Evolutionary conservation across 345 rosid genomes (phyloP), one percentile per base, ranked within the genome.

Genomic region (Lepidium sativum): DNA sequence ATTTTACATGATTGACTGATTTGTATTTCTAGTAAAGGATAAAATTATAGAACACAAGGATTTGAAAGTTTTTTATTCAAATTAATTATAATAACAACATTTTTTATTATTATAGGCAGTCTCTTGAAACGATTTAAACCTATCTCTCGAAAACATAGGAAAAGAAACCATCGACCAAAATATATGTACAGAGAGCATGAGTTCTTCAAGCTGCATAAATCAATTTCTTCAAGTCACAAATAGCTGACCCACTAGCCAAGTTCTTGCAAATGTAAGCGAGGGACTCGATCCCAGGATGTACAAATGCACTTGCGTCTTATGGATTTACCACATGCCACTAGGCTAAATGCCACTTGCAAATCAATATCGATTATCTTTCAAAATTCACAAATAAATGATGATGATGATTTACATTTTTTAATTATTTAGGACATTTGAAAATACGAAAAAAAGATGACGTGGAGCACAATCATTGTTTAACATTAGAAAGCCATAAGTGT

Each of bases 401-500:
- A n/a, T n/a, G n/a, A n/a, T n/a, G n/a, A n/a, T n/a, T n/a, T n/a
- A n/a, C n/a, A n/a, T n/a, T n/a, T n/a, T n/a, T n/a, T n/a, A n/a
- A n/a, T n/a, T n/a, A n/a, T n/a, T n/a, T n/a, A n/a, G 18, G 17
- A 51, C 38, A 69, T 60, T 60, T 51, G 32, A 32, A 60, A 69
- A 60, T 15, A 60, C 73, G 37, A 69, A 67, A 5, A 60, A 42
- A 6, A 60, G 6, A 42, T 69, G 73, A 67, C 73, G 53, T 51
- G 73, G 73, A 41, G 73, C 73, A 52, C 67, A 61, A 45, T 67
- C 67, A 51, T 69, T 60, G 54, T 69, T 69, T 39, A 6, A 4
- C 42, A 33, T 69, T 51, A 33, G 33, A 37, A 69, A 60, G 45
- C 73, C 60, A 0, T 44, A 2, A 51, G 37, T 69, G 32, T 3